Evolutionary conservation across 805 yeast species (phyloP), one percentile per base, ranked within the genome.

Genomic region (Wickerhamomyces alni): DNA sequence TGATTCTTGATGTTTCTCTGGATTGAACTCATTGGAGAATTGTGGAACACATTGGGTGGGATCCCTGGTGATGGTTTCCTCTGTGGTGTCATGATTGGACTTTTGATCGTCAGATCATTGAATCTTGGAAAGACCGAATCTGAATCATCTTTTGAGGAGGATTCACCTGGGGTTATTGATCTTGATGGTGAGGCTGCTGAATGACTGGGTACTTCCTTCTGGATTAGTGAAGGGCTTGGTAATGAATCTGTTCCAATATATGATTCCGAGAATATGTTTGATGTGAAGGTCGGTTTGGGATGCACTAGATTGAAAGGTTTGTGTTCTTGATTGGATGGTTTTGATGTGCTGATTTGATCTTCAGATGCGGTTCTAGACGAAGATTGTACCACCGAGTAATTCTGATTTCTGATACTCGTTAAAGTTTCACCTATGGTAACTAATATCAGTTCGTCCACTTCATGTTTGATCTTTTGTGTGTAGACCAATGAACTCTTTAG

Each of bases 401-500:
- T 52, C 37, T 55, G 60, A 33, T 54, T 53, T 40, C 59, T 53
- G 28, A 63, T 80, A 48, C 71, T 75, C 28, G 63, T 59, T 2
- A 87, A 71, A 0, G 93, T 82, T 27, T 78, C 77, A 18, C 70
- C 64, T 3, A 89, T 85, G 2, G 82, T 67, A 28, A 66, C 61
- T 21, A 84, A 60, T 3, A 88, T 88, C 52, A 79, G 63, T 17
- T 62, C 70, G 54, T 87, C 93, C 4, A 87, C 84, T 58, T 89
- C 96, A 38, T 72, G 75, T 38, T 86, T 83, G 36, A 88, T 78
- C 50, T 78, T 81, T 46, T 82, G 82, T 17, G 85, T 79, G 57
- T 82, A 87, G 40, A 82, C 77, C 43, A 86, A 66, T 2, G 87
- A 75, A 44, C 88, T 83, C 12, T 86, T 80, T 39, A 85, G 67